Base-by-base conservation (phyloP, 129 eudicot species). In the Helichrysum umbraculigerum region DNA sequence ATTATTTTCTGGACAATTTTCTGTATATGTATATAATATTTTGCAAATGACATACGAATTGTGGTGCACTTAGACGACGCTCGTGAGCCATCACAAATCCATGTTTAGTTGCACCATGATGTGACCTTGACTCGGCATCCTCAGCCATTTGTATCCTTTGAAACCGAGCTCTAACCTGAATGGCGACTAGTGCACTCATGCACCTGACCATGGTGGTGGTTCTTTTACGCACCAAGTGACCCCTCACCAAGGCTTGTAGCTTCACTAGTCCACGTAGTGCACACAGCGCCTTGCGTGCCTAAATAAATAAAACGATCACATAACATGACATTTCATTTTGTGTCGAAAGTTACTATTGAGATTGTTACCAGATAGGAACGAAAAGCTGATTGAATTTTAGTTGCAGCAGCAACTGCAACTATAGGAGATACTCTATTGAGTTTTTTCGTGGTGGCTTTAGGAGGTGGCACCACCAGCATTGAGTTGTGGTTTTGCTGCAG, bases 241-340 rank as follows among this genome's bases (percentile, higher is more conserved):
- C 97, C 67, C 96, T 85, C 66, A 86, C 96, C 2, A 89, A 70
- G 12, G 97, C 97, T 81, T 92, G 97, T 74, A 89, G 77, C 83
- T 87, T 92, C 70, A 92, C 96, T n/a, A 92, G 77, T 47, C 88
- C 96, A 66, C 83, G 91, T 76, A 92, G 62, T 34, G 97, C 97
- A 12, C 85, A 70, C 79, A 89, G 68, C 10, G 97, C 97, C 69
- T 81, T 89, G 28, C 96, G 79, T 51, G 97, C 96, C 97, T 92
- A 80, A 9, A 14, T 21, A 65, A 29, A 6, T 15, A 29, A 7
- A 63, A 29, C 14, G 15, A 4, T 11, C 10, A 29, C 1, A 22
- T 8, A 16, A 34, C 17, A 4, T 65, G 14, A n/a, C 11, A 7
- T 65, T 65, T 33, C 44, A 5, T 3, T 68, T 22, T 2, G 51